These are phyloP conservation scores for Hordeum vulgare DNA, from an alignment of 176 grass and related monocot species.

Conservation along the genomic window DNA sequence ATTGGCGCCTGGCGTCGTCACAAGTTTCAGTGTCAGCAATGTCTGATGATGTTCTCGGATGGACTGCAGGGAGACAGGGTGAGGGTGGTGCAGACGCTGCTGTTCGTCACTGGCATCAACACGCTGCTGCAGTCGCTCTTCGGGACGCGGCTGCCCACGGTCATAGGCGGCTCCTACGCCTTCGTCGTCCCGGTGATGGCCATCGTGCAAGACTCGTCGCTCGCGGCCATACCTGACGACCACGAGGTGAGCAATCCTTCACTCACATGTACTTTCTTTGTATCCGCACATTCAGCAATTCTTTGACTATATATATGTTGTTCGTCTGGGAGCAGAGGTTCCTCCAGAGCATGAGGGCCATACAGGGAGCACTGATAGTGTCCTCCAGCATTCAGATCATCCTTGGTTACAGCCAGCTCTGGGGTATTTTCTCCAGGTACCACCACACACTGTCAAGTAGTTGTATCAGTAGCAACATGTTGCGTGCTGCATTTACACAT, in stretches of 20 bases:
- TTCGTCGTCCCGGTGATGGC: slow-evolving; percentile 88
- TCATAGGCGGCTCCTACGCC: slow-evolving; percentile 85
- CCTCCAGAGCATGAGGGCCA: slow-evolving; percentile 87
- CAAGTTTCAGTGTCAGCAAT: not conserved
- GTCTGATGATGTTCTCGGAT: slow-evolving; percentile 2
- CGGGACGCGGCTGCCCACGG: slow-evolving; percentile 85
- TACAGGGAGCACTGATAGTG: slow-evolving; percentile 87
- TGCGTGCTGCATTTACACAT: not conserved
- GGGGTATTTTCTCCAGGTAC: slow-evolving; percentile 99
- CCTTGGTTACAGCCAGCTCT: slow-evolving; percentile 96
- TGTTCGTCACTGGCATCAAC: slow-evolving; percentile 96
- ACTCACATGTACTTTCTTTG: not conserved
- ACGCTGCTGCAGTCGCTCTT: slow-evolving; percentile 95
- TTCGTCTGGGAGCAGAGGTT: slow-evolving; percentile 67
- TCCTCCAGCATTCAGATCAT: slow-evolving; percentile 99
- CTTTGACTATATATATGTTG: not conserved
- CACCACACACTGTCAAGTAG: not conserved
- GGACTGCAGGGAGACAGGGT: slow-evolving; percentile 79
- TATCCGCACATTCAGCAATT: not conserved
- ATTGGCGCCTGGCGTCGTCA: not conserved
- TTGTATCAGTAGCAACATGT: not conserved
- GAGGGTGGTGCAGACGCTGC: slow-evolving; percentile 91
- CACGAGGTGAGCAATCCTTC: slow-evolving; percentile 37
- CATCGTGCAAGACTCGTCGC: slow-evolving; percentile 75
- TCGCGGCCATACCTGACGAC: slow-evolving; percentile 47